Evolutionary conservation across 2,329 filamentous ascomycete species (phyloP).

Genomic region (Fusarium phyllophilum): DNA sequence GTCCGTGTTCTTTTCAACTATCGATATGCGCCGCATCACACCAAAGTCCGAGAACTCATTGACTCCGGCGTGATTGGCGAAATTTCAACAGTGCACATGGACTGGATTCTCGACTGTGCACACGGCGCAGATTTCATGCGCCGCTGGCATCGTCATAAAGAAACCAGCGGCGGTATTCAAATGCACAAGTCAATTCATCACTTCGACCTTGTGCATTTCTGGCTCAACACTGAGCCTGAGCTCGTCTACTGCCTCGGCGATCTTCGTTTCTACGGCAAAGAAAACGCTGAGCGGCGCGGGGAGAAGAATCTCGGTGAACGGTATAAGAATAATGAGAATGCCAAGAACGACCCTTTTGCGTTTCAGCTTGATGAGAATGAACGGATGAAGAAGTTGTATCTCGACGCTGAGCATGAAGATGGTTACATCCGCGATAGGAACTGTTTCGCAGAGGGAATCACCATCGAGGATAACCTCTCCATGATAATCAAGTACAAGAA

Average conservation of each 20-base stretch:
- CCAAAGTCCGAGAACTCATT: constrained; percentile 65
- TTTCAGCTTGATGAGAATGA: constrained; percentile 62
- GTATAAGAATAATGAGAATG: constrained; percentile 60
- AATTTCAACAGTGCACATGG: constrained; percentile 68
- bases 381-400: constrained; percentile 66
- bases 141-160: constrained; percentile 70
- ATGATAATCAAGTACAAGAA: constrained; percentile 67
- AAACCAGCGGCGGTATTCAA: constrained; percentile 67
- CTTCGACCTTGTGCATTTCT: constrained; percentile 71
- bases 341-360: constrained; percentile 67
- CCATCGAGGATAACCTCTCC: constrained; percentile 71
- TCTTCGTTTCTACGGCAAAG: constrained; percentile 68
- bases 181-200: constrained; percentile 73
- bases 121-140: constrained; percentile 72
- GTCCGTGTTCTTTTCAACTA: constrained; percentile 72
- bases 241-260: constrained; percentile 68
- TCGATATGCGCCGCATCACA: constrained; percentile 72
- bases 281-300: constrained; percentile 67
- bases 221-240: constrained; percentile 64
- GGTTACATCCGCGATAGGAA: constrained; percentile 70
- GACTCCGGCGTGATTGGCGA: constrained; percentile 64
- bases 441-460: constrained; percentile 71
- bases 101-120: constrained; percentile 71
- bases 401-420: constrained; percentile 72
- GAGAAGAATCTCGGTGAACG: constrained; percentile 61